These are phyloP conservation scores for Rhamnella rubrinervis DNA, from an alignment of 331 rosid species.

Conservation along the genomic window DNA sequence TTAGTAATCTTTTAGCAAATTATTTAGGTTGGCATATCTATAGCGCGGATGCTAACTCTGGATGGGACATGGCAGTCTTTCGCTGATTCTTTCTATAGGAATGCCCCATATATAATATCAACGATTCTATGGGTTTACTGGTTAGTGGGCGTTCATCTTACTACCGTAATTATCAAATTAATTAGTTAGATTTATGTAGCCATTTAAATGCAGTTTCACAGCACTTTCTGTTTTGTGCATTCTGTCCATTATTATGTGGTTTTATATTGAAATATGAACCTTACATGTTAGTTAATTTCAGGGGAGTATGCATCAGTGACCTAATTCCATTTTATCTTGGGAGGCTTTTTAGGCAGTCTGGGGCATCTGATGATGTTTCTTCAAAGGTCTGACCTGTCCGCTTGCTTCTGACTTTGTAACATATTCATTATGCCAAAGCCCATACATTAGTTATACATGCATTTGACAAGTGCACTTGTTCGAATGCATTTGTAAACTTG, in stretches of 20 bases:
- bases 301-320: constrained; percentile 80
- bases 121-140: constrained; percentile 67
- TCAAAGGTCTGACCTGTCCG: constrained; percentile 41
- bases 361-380: constrained; percentile 52
- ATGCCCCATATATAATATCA: constrained; percentile 50
- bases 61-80: constrained; percentile 64
- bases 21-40: constrained; percentile 58
- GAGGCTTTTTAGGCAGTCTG: constrained; percentile 52
- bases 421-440: neutral
- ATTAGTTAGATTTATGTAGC: neutral
- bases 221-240: neutral
- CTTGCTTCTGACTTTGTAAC: constrained; percentile 8
- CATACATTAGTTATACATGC: neutral
- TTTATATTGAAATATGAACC: constrained; percentile 12
- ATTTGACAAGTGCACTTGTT: neutral
- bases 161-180: neutral
- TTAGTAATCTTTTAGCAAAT: constrained; percentile 19
- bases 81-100: constrained; percentile 55
- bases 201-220: neutral
- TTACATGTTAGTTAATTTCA: constrained; percentile 12
- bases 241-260: neutral
- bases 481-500: neutral
- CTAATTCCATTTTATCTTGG: constrained; percentile 67
- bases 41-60: constrained; percentile 50
- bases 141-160: constrained; percentile 28